Evolutionary conservation across 208 protist genomes (phyloP).

Genomic region (Crithidia expoeki): DNA sequence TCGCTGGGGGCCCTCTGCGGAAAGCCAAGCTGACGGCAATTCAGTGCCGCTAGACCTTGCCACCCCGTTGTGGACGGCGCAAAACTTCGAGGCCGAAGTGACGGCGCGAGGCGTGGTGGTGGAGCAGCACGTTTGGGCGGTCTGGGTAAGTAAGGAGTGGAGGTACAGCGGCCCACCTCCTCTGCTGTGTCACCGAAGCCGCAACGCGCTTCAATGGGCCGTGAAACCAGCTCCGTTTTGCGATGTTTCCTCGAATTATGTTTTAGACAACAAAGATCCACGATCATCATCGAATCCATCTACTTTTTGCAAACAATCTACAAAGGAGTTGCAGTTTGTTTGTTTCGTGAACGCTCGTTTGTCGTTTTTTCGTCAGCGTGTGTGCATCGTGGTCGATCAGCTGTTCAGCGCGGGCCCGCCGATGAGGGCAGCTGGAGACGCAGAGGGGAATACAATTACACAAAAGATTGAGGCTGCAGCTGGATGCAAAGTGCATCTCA

Average conservation of each 20-base stretch:
- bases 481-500: neutral
- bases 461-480: neutral
- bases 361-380: neutral
- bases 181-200: no score
- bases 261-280: no score
- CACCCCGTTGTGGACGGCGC: conserved; percentile 13
- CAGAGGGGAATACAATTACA: neutral
- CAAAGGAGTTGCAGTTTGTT: no score
- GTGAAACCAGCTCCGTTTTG: no score
- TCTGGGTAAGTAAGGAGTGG: conserved; percentile 15
- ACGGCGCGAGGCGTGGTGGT: neutral
- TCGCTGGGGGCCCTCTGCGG: neutral
- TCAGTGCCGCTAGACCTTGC: conserved; percentile 7
- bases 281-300: no score
- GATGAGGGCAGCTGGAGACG: neutral
- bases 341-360: neutral
- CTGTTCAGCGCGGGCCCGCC: neutral
- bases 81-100: neutral
- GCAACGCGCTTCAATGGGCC: no score
- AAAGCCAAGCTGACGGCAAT: neutral
- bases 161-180: conserved; percentile 10
- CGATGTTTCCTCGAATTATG: no score
- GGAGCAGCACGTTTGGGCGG: neutral
- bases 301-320: no score
- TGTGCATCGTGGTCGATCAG: neutral